phyloP scores from a whole-genome alignment of 257 asterid genomes.

The Salvia rosmarinus region DNA sequence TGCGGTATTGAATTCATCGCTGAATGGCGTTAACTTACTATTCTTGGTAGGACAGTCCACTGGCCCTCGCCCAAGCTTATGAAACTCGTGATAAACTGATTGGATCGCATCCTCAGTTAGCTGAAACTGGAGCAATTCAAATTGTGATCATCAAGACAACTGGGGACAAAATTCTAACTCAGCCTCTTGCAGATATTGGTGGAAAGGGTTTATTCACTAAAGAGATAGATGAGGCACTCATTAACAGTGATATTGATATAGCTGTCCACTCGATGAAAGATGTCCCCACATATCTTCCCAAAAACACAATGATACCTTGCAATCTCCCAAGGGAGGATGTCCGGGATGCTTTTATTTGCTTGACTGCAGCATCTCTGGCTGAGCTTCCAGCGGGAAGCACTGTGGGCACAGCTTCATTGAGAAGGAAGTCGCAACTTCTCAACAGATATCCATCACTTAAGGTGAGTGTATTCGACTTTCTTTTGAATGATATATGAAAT shows the following conservation, averaged over 20 bases:
- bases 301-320: slow-evolving; percentile 79
- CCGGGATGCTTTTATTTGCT: slow-evolving; percentile 90
- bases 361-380: slow-evolving; percentile 70
- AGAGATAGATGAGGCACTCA: slow-evolving; percentile 95
- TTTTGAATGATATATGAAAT: background rate
- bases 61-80: slow-evolving; percentile 97
- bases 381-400: slow-evolving; percentile 87
- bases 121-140: slow-evolving; percentile 88
- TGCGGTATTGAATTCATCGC: background rate
- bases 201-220: slow-evolving; percentile 97
- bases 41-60: slow-evolving; percentile 75
- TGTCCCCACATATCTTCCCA: slow-evolving; percentile 94
- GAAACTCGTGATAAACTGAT: slow-evolving; percentile 85
- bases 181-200: slow-evolving; percentile 97
- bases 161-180: slow-evolving; percentile 87
- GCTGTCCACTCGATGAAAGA: slow-evolving; percentile 99
- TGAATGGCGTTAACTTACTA: slow-evolving; percentile 10
- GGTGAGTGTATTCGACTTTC: slow-evolving; percentile 41
- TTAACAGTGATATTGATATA: slow-evolving; percentile 82
- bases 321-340: slow-evolving; percentile 97
- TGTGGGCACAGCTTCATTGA: slow-evolving; percentile 91
- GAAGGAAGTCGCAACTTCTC: slow-evolving; percentile 96
- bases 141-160: slow-evolving; percentile 89
- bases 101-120: slow-evolving; percentile 74
- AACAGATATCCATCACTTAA: slow-evolving; percentile 76